phyloP scores from a whole-genome alignment of 1,139 yeast genomes.

The Tardiomyces depauwii region DNA sequence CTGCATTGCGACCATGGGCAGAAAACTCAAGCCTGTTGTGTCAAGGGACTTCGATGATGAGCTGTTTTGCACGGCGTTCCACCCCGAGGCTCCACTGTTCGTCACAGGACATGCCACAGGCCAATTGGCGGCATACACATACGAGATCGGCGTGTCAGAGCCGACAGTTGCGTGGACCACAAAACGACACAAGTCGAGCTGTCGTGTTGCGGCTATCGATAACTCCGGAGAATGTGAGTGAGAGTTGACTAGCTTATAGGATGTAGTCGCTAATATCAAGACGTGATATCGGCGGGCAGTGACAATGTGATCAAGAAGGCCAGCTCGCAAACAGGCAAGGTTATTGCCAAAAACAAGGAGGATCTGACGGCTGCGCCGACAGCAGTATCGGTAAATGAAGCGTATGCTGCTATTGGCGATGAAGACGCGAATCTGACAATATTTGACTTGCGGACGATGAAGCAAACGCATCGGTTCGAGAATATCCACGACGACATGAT shows the following conservation, averaged over 20 bases:
- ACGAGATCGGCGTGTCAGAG: constrained; percentile 25
- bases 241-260: no score
- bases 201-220: constrained; percentile 64
- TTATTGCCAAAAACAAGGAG: constrained; percentile 39
- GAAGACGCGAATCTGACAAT: constrained; percentile 61
- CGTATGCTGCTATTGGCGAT: constrained; percentile 63
- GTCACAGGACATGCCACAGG: constrained; percentile 76
- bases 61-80: constrained; percentile 66
- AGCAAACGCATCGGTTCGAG: constrained; percentile 28
- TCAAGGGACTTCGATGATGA: constrained; percentile 32
- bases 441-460: constrained; percentile 42
- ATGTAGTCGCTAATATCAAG: no score
- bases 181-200: constrained; percentile 82
- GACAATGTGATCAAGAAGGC: constrained; percentile 78
- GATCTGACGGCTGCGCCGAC: constrained; percentile 42
- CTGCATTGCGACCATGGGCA: not conserved
- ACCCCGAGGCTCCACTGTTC: constrained; percentile 58
- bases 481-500: constrained; percentile 57
- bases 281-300: constrained; percentile 59
- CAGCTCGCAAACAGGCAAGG: constrained; percentile 62
- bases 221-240: constrained; percentile 40
- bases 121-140: constrained; percentile 37
- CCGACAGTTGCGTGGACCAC: constrained; percentile 59
- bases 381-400: constrained; percentile 51
- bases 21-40: constrained; percentile 4